A percentile compares a stretch with the other conserved stretches of the same genome.
phyloP scores from a whole-genome alignment of 1,284 basidiomycete genomes.

The Microbotryum violaceum region DNA sequence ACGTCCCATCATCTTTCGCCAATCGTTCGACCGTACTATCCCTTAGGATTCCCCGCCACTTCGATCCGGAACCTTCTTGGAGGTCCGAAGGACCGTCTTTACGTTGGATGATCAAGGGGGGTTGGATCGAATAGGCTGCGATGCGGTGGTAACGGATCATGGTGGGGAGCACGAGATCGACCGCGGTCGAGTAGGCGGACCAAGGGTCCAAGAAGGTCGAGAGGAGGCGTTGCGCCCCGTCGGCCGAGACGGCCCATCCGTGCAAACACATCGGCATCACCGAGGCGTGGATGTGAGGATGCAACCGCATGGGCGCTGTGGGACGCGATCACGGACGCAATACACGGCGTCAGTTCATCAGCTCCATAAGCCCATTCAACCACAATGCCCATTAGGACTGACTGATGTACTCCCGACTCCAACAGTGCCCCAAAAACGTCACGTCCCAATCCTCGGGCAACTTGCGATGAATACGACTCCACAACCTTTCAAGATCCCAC shows the following conservation, averaged over 20 bases:
- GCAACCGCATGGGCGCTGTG: slow-evolving; percentile 63
- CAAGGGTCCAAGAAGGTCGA: slow-evolving; percentile 36
- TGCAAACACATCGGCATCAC: slow-evolving; percentile 36
- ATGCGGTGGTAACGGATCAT: slow-evolving; percentile 45
- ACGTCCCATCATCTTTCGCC: slow-evolving; percentile 19
- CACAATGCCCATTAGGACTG: slow-evolving; percentile 5
- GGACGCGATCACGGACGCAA: slow-evolving; percentile 40
- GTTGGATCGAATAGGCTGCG: slow-evolving; percentile 39
- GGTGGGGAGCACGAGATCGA: slow-evolving; percentile 54
- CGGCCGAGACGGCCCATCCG: slow-evolving; percentile 35
- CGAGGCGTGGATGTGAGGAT: slow-evolving; percentile 57
- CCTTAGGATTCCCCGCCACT: slow-evolving; percentile 37
- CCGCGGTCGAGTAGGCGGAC: slow-evolving; percentile 37
- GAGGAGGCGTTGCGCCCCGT: slow-evolving; percentile 31
- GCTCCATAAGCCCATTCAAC: too few species aligned
- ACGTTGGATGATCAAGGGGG: slow-evolving; percentile 37
- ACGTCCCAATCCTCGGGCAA: slow-evolving; percentile 65
- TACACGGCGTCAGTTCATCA: slow-evolving; percentile 30
- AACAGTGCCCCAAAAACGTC: slow-evolving; percentile 57
- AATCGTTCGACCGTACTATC: slow-evolving; percentile 41
- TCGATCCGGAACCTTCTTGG: slow-evolving; percentile 36
- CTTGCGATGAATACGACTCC: slow-evolving; percentile 51
- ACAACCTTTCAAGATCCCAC: slow-evolving; percentile 51
- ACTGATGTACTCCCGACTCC: slow-evolving; percentile 35
- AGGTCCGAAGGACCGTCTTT: slow-evolving; percentile 40